Evolutionary conservation across 163 green algal species (phyloP).

Genomic region (Prototheca stagnorum): DNA sequence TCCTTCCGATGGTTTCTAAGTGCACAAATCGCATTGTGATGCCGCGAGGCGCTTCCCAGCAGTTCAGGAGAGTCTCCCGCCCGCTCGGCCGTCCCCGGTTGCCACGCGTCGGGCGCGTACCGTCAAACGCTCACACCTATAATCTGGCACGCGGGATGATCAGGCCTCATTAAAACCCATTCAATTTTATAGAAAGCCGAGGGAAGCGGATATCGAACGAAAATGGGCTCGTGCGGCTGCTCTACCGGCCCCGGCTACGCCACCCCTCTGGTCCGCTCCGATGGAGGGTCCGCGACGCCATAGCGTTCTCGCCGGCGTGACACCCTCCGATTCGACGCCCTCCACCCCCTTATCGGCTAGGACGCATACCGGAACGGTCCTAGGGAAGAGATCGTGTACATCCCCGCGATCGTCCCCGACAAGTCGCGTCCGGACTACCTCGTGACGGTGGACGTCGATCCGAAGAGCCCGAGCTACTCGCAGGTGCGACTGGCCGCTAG

Average conservation of each 20-base stretch:
- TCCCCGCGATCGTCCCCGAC: conserved; percentile 39
- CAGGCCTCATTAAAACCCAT: too few species aligned
- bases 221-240: conserved; percentile 8
- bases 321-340: neutral
- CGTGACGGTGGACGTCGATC: conserved; percentile 51
- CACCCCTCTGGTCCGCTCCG: conserved; percentile 17
- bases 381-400: conserved; percentile 53
- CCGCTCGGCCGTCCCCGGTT: too few species aligned
- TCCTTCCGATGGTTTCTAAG: too few species aligned
- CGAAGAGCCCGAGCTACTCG: conserved; percentile 30
- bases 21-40: too few species aligned
- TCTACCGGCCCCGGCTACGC: conserved; percentile 29
- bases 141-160: too few species aligned
- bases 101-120: too few species aligned
- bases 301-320: neutral
- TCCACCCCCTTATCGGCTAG: conserved; percentile 9
- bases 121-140: too few species aligned
- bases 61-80: too few species aligned
- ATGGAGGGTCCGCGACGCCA: neutral
- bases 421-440: conserved; percentile 52
- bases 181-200: too few species aligned
- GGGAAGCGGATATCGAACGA: too few species aligned
- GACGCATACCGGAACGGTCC: conserved; percentile 31
- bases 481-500: conserved; percentile 22
- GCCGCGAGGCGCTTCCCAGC: too few species aligned